Base-by-base conservation (phyloP, 192 early-diverging fungal species). In the Dissophora globulifera region DNA sequence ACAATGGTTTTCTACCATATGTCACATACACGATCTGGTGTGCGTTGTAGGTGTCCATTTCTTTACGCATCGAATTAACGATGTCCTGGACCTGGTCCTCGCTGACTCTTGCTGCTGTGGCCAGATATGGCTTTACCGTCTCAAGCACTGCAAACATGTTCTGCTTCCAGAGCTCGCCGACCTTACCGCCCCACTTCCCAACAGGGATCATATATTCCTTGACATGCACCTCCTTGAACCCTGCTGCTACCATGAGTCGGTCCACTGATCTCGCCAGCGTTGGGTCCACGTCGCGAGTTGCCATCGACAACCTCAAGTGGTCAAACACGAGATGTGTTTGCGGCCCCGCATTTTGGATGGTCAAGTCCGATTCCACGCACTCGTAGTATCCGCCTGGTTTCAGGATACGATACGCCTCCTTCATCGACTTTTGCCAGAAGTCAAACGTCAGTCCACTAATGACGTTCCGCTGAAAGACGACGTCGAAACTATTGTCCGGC, bases 341-440 rank as follows among this genome's bases (percentile, higher is more conserved):
- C 4, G 69, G 69, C 25, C 69, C 69, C 25, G 53, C 51, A 33
- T 62, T 52, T 9, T 68, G 59, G 17, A 75, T 49, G 3, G 47
- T 32, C 15, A 69, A 8, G 30, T 75, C 64, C 2, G 65, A 33
- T 26, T 80, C 81, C 3, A 80, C 67, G 22, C 80, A 70, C 42
- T 83, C 72, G 19, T 80, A 75, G 38, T 60, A 80, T 32, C 78
- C 78, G 8, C 64, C 60, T 16, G 65, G 79, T 30, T 69, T 64
- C 3, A 79, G 48, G 5, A 78, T 51, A 11, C 67, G 59, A 42
- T 56, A 58, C 43, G 67, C 61, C 20, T 78, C 72, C 32, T 59
- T 54, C 40, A 80, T 67, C 16, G 26, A 57, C 26, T 53, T 42
- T 31, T 61, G 41, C 79, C 79, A 80, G 13, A 58, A 32, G 12